Base-by-base conservation (phyloP, 139 green algal species). In the Monoraphidium neglectum region DNA sequence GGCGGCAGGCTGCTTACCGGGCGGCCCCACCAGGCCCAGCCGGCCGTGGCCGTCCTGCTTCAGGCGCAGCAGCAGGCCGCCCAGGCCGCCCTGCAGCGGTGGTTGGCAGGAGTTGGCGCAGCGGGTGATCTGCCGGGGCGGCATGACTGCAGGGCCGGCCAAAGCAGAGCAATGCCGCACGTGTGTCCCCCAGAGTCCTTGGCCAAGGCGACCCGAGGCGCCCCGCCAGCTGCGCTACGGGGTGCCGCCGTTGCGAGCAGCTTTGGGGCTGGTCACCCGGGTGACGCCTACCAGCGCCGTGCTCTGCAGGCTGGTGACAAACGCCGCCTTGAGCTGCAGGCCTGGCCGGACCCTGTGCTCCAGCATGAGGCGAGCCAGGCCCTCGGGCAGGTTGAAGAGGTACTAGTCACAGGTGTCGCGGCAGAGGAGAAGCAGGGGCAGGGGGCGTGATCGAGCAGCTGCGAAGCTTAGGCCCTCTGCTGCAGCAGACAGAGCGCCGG, bases 341-440 rank as follows among this genome's bases (percentile, higher is more conserved):
- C 89, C 78, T n/a, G 89, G 89, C 0, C 91, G 78, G 8, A 86
- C 49, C 21, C 69, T 70, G 62, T 95, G 91, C 79, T 95, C 91
- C 53, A 95, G 76, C 28, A 79, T 90, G 15, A 95, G 82, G 0
- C 91, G 76, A 0, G 88, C 77, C 33, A 92, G 84, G 30, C 89
- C 89, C 49, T 94, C 91, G 12, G 91, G 89, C 10, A 81, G 87
- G 12, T 90, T 88, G 66, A 93, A 88, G 23, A 95, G 72, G 77
- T 93, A 93, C 81, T 95, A 84, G 0, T n/a, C 47, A 35, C 56
- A 15, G 16, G 57, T 36, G 68, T 26, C 26, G 68, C 2, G 18
- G n/a, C n/a, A n/a, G n/a, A n/a, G n/a, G n/a, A n/a, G n/a, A n/a
- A n/a, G n/a, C n/a, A n/a, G n/a, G n/a, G n/a, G n/a, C n/a, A n/a